phyloP scores from a whole-genome alignment of 371 early-diverging fungal species.

The Quaeritorhiza haematococci region DNA sequence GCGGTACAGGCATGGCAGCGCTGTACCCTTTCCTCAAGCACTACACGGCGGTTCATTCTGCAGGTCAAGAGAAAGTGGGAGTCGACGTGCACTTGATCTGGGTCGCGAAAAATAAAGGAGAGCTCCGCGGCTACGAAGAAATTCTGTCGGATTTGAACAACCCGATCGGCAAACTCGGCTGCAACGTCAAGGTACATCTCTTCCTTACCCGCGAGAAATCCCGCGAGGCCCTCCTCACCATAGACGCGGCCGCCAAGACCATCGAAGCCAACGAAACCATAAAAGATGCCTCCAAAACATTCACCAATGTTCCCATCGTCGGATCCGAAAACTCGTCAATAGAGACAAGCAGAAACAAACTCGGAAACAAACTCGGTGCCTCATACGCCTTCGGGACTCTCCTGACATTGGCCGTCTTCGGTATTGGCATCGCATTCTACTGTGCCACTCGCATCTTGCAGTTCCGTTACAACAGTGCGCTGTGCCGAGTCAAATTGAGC shows the following conservation, averaged over 20 bases:
- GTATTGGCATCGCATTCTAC: neutral
- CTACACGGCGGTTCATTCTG: neutral
- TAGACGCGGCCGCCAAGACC: too few species aligned
- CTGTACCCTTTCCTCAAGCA: conserved; percentile 11
- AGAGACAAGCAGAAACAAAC: too few species aligned
- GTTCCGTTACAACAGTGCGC: neutral
- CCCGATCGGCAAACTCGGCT: neutral
- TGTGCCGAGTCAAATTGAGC: neutral
- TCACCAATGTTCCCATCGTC: too few species aligned
- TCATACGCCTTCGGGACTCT: neutral
- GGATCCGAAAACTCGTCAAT: too few species aligned
- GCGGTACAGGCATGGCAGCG: conserved; percentile 19
- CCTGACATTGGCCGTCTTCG: neutral
- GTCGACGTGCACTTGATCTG: conserved; percentile 7
- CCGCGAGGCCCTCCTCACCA: too few species aligned
- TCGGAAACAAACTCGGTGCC: too few species aligned
- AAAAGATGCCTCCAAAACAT: too few species aligned
- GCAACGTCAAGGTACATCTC: neutral
- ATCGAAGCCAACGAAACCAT: too few species aligned
- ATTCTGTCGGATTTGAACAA: conserved; percentile 2
- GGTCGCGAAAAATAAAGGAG: neutral
- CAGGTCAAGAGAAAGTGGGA: neutral
- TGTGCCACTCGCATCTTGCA: neutral
- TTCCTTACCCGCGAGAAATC: neutral
- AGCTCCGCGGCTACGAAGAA: neutral